phyloP scores from a whole-genome alignment of 176 grass and related monocot species.

The Metroxylon sagu region DNA sequence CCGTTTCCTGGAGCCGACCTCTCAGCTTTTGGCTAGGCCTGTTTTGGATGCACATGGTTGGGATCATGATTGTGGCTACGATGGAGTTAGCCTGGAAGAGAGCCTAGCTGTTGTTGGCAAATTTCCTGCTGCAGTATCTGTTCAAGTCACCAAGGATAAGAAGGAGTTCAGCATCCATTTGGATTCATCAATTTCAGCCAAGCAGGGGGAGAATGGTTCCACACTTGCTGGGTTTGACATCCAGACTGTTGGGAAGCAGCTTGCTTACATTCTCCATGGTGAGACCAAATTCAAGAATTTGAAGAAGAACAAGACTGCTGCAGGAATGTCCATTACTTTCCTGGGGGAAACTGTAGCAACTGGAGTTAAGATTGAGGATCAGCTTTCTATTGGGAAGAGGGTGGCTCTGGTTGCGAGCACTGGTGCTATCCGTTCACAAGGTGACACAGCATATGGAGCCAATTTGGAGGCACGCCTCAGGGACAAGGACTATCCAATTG shows the following conservation, averaged over 20 bases:
- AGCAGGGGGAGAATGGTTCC: conserved; percentile 80
- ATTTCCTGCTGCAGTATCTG: conserved; percentile 61
- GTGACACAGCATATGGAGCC: conserved; percentile 75
- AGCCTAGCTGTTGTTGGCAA: conserved; percentile 47
- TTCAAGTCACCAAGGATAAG: conserved; percentile 89
- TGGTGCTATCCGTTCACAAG: conserved; percentile 59
- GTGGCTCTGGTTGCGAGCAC: conserved; percentile 51
- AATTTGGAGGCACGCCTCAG: conserved; percentile 66
- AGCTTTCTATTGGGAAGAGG: conserved; percentile 68
- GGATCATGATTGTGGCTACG: conserved; percentile 98
- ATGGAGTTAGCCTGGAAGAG: conserved; percentile 84
- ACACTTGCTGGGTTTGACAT: conserved; percentile 83
- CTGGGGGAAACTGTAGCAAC: conserved; percentile 77
- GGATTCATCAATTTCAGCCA: conserved; percentile 79
- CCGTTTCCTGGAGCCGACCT: conserved; percentile 73
- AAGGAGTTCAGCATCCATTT: conserved; percentile 95
- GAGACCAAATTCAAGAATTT: conserved; percentile 92
- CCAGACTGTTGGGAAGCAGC: conserved; percentile 67
- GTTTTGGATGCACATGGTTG: conserved; percentile 70
- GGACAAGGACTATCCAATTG: conserved; percentile 71
- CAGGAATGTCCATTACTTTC: conserved; percentile 77
- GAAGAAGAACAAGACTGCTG: conserved; percentile 85
- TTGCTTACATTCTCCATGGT: conserved; percentile 63
- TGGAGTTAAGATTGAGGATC: conserved; percentile 82
- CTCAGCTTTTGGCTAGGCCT: conserved; percentile 65